Evolutionary conservation across 192 early-diverging fungal genomes (phyloP).

Genomic region (Coemansia sp.): DNA sequence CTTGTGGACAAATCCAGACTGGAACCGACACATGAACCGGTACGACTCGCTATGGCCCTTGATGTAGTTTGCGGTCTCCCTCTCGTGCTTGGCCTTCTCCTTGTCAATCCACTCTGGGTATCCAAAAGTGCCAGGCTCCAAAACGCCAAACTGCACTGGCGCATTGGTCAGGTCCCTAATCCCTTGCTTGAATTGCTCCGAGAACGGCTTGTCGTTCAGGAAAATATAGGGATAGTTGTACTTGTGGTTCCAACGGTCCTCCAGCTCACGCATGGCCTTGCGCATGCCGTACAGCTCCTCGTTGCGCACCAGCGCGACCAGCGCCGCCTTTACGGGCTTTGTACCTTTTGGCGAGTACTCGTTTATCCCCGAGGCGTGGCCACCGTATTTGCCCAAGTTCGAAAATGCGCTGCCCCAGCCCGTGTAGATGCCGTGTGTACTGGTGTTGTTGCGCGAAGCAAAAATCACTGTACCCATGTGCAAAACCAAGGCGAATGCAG

Average conservation of each 20-base stretch:
- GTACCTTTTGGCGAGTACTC: slow-evolving; percentile 14
- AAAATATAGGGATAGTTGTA: slow-evolving; percentile 81
- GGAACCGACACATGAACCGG: slow-evolving; percentile 39
- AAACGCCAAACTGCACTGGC: slow-evolving; percentile 27
- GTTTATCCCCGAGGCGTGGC: background rate
- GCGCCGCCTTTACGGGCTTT: slow-evolving; percentile 55
- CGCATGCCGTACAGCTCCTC: slow-evolving; percentile 60
- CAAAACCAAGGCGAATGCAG: slow-evolving; percentile 26
- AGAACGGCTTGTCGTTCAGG: slow-evolving; percentile 71
- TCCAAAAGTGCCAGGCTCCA: slow-evolving; percentile 36
- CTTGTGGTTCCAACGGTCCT: slow-evolving; percentile 68
- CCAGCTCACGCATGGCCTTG: slow-evolving; percentile 56
- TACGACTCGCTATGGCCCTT: slow-evolving; percentile 28
- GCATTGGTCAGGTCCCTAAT: slow-evolving; percentile 35
- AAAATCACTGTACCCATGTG: slow-evolving; percentile 30
- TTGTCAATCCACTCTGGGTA: slow-evolving; percentile 48
- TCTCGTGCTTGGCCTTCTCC: slow-evolving; percentile 3
- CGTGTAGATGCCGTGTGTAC: slow-evolving; percentile 22
- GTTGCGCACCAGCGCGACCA: slow-evolving; percentile 70
- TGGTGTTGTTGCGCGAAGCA: slow-evolving; percentile 34
- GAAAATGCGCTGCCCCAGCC: slow-evolving; percentile 28
- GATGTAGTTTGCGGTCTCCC: slow-evolving; percentile 13
- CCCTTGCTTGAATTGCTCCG: slow-evolving; percentile 60
- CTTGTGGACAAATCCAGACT: slow-evolving; percentile 34
- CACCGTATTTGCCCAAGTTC: slow-evolving; percentile 11